These are phyloP conservation scores for Plasmodium chabaudi DNA, from an alignment of 169 alveolate species.

Conservation along the genomic window DNA sequence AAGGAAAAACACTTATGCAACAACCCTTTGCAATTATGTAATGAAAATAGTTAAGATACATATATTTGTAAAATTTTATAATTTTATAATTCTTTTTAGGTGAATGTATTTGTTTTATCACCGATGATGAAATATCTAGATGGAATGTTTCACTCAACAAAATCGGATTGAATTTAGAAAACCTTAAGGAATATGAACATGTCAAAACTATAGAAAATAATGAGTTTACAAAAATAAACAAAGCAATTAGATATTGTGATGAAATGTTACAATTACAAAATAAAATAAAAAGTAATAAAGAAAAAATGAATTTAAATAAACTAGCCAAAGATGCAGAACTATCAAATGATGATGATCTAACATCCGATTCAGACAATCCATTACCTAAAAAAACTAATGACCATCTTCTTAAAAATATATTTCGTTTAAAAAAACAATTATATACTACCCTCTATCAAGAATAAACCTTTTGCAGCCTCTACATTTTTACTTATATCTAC, in stretches of 20 bases:
- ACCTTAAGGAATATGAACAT: conserved; percentile 35
- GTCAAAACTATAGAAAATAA: conserved; percentile 14
- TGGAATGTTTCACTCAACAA: conserved; percentile 45
- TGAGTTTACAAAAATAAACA: conserved; percentile 22
- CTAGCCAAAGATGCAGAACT: conserved; percentile 62
- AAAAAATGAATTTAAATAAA: conserved; percentile 15
- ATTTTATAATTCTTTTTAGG: conserved; percentile 36
- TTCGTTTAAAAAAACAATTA: conserved; percentile 44
- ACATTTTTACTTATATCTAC: no score
- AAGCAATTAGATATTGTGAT: conserved; percentile 30
- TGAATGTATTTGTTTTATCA: conserved; percentile 50
- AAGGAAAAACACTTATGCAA: no score
- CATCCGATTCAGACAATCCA: conserved; percentile 45
- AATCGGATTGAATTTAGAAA: conserved; percentile 43
- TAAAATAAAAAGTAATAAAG: conserved; percentile 17
- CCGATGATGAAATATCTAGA: conserved; percentile 35
- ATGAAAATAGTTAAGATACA: background rate
- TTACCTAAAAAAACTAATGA: conserved; percentile 21
- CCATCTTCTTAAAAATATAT: conserved; percentile 8
- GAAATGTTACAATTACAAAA: conserved; percentile 53
- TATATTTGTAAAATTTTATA: background rate
- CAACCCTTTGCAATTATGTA: background rate
- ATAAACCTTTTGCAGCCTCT: background rate
- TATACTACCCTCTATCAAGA: conserved; percentile 19
- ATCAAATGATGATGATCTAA: conserved; percentile 38